Evolutionary conservation across 352 stramenopile genomes (phyloP).

Genomic region (Paralagenidium karlingii): DNA sequence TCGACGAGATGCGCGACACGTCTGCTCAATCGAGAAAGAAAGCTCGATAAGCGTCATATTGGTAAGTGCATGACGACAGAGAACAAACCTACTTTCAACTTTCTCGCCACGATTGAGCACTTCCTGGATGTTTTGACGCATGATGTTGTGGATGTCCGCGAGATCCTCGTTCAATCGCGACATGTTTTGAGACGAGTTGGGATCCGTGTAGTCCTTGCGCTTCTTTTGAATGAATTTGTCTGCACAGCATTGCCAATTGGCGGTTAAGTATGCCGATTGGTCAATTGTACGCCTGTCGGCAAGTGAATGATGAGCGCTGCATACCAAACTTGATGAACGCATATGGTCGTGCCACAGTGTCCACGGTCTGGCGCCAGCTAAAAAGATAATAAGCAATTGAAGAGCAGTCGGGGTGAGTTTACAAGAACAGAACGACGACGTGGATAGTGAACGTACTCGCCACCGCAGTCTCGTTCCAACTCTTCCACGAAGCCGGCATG

Average conservation of each 20-base stretch:
- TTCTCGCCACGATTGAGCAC: slow-evolving; percentile 86
- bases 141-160: slow-evolving; percentile 98
- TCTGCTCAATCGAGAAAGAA: slow-evolving; percentile 21
- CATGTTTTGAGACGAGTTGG: slow-evolving; percentile 92
- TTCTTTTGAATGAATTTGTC: slow-evolving; percentile 97
- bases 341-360: slow-evolving; percentile 94
- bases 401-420: slow-evolving; percentile 1
- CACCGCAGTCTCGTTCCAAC: slow-evolving; percentile 86
- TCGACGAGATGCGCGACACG: slow-evolving; percentile 82
- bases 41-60: neutral
- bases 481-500: slow-evolving; percentile 91
- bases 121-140: slow-evolving; percentile 97
- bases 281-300: neutral
- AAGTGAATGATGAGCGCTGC: neutral
- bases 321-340: slow-evolving; percentile 97
- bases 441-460: slow-evolving; percentile 19
- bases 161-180: slow-evolving; percentile 95
- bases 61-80: neutral
- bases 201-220: slow-evolving; percentile 95
- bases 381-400: slow-evolving; percentile 1
- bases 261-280: neutral
- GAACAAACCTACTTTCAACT: slow-evolving; percentile 64
- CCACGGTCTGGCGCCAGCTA: slow-evolving; percentile 85
- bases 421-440: neutral
- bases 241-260: slow-evolving; percentile 16